Base-by-base conservation (phyloP, 1,284 basidiomycete genomes). In the Ceratobasidium sp. region DNA sequence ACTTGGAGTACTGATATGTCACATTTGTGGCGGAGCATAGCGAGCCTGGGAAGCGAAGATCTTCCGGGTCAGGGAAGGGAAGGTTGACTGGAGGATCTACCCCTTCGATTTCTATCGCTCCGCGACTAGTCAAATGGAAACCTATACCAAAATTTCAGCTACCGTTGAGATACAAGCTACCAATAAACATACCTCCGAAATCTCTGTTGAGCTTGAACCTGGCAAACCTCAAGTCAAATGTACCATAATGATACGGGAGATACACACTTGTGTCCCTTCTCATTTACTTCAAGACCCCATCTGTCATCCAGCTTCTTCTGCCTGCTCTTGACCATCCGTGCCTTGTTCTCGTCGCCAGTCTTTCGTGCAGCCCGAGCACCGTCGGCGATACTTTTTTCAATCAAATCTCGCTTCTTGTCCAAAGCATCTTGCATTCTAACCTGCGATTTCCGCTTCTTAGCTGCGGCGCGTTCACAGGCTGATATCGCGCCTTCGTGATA, bases 141-240 rank as follows among this genome's bases (percentile, higher is more conserved):
- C 88, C 67, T 70, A 21, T 12, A 8, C 18, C 5, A 16, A 23
- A 58, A 14, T 12, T 36, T 58, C 18, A 58, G 34, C 18, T 36
- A 39, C 8, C 6, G n/a, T 12, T 23, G 14, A 39, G 32, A 36
- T 18, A n/a, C 8, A 12, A 1, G 32, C 28, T 18, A 4, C 2
- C 6, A 39, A 1, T 39, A 10, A 5, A n/a, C 67, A 12, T 48
- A 70, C 67, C 88, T 0, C 77, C 81, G 61, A 83, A 76, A 77
- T 91, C 88, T 16, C 88, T 82, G 75, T 89, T 89, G 43, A 90
- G 82, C 80, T 90, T 91, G 82, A 90, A 91, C 10, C 86, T 82
- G 52, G 77, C 8, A 39, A 6, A 39, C 14, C 36, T 14, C 14
- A 6, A 39, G 36, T 39, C 36, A 6, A 39, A 14, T 39, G 36